A percentile compares a stretch with the other conserved stretches of the same genome.
These are phyloP conservation scores for Caryopteris hybrid DNA, from an alignment of 305 asterid species.

Conservation along the genomic window DNA sequence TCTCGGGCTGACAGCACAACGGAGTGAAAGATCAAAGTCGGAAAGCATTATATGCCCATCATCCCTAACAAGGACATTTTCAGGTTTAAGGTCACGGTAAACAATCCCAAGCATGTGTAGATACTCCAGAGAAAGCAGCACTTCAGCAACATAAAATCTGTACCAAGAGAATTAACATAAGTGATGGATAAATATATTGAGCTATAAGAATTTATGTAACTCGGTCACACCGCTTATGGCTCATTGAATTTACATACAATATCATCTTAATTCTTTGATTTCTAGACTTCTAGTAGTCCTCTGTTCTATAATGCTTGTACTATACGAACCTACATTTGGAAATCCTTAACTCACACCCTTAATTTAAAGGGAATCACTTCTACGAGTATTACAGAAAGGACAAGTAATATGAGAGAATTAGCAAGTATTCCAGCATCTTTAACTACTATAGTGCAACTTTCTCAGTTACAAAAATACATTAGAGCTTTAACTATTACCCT, in stretches of 20 bases:
- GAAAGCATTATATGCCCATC: constrained; percentile 77
- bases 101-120: constrained; percentile 66
- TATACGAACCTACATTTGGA: too few species aligned
- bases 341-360: too few species aligned
- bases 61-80: constrained; percentile 55
- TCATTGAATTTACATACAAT: not conserved
- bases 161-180: not conserved
- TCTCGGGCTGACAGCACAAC: constrained; percentile 51
- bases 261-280: not conserved
- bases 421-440: not conserved
- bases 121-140: constrained; percentile 53
- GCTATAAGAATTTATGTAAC: not conserved
- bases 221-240: not conserved
- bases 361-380: not conserved
- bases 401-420: not conserved
- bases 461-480: not conserved
- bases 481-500: not conserved
- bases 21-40: constrained; percentile 58
- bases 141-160: constrained; percentile 60
- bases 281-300: not conserved
- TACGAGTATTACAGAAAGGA: not conserved
- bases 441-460: not conserved
- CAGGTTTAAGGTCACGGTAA: constrained; percentile 63
- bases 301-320: too few species aligned
- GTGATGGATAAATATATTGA: not conserved